Base-by-base conservation (phyloP, 164 flowering plant genomes). In the Litsea cubeba region DNA sequence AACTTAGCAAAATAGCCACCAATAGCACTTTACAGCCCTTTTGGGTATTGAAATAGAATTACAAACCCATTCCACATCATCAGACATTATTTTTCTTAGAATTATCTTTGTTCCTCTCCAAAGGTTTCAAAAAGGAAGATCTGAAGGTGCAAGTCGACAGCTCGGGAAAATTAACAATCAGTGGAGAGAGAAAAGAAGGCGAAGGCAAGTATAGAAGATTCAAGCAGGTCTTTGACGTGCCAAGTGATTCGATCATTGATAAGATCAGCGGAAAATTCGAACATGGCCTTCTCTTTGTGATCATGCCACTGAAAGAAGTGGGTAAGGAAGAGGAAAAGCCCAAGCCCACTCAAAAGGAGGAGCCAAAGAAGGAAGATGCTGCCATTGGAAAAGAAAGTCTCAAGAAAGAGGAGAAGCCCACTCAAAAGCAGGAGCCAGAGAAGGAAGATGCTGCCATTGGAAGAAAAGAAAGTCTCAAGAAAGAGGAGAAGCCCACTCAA, bases 201-300 rank as follows among this genome's bases (percentile, higher is more conserved):
- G 80, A 70, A 18, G 73, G 24, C 50, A 81, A 63, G 71, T 65
- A 23, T 32, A 65, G 70, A 50, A 72, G 80, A 30, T 84, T 79
- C 82, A 72, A 60, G 75, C 76, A 79, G 57, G 64, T 65, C 22
- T 79, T 73, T 15, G 70, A 70, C 8, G 65, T 82, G 40, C 94
- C 93, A 1, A 74, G 75, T 50, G 76, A 88, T 78, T 50, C 88
- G 12, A 81, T 83, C 40, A 40, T 69, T 0, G 78, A 80, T 1
- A 79, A 76, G 18, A 79, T 87, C 57, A 81, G 66, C 10, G 86
- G 82, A 2, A 80, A 77, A 71, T 86, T 88, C 28, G 85, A 86
- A 1, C 79, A 76, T 1, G 88, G 81, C 22, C 72, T 82, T 58
- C 85, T 89, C 14, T 75, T 78, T n/a, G 76, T 89, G 2, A 81